Evolutionary conservation across 805 yeast genomes (phyloP).

Genomic region (Lipomyces sp.): DNA sequence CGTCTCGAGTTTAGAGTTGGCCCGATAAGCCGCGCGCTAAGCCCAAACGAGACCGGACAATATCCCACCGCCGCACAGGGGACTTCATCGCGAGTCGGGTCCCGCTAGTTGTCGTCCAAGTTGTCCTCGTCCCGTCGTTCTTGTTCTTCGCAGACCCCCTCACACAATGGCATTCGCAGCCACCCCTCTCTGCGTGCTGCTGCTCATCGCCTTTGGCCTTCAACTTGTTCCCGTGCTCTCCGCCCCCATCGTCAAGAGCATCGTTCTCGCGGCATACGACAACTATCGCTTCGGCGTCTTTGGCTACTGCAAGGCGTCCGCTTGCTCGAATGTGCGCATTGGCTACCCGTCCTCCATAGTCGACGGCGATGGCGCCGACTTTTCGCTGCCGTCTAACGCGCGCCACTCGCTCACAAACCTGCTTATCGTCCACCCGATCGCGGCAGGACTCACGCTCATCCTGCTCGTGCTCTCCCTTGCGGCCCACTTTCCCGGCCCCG

Average conservation of each 20-base stretch:
- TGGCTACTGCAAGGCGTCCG: conserved; percentile 53
- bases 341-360: conserved; percentile 42
- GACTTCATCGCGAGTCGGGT: background rate
- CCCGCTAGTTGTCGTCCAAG: background rate
- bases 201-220: conserved; percentile 52
- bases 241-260: conserved; percentile 52
- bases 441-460: conserved; percentile 53
- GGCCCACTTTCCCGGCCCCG: conserved; percentile 42
- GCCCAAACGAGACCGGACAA: too few species aligned
- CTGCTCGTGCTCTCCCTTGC: conserved; percentile 44
- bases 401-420: conserved; percentile 57
- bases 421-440: conserved; percentile 64
- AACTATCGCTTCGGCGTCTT: conserved; percentile 63
- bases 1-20: too few species aligned
- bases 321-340: conserved; percentile 44
- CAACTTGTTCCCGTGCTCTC: conserved; percentile 60
- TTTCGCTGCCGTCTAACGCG: conserved; percentile 57
- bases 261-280: conserved; percentile 50
- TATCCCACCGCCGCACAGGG: too few species aligned
- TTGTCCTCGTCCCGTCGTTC: background rate
- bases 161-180: conserved; percentile 27
- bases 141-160: background rate
- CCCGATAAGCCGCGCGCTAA: too few species aligned
- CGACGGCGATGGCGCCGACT: conserved; percentile 40
- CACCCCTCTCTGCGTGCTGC: conserved; percentile 34